Evolutionary conservation across 192 early-diverging fungal genomes (phyloP).

Genomic region (Phycomyces nitens): DNA sequence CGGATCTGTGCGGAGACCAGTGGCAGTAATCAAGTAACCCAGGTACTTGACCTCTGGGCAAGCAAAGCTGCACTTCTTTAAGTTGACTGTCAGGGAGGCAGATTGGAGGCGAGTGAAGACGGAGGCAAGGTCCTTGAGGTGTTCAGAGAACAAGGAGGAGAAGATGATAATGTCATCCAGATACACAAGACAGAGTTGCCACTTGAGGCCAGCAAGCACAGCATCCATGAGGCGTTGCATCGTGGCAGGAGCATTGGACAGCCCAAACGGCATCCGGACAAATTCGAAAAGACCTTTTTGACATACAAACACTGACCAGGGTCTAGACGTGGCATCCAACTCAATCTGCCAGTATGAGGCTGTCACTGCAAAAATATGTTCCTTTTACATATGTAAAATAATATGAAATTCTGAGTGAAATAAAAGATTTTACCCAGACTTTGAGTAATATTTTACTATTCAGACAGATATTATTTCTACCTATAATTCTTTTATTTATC

Average conservation of each 20-base stretch:
- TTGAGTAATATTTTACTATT: too few relatives aligned
- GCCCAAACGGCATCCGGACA: constrained; percentile 56
- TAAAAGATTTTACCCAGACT: too few relatives aligned
- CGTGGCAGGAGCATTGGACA: constrained; percentile 55
- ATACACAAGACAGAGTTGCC: constrained; percentile 27
- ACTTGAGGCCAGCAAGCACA: constrained; percentile 35
- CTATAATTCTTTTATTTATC: too few relatives aligned
- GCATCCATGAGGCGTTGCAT: constrained; percentile 47
- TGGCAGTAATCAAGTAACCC: too few relatives aligned
- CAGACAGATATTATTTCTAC: too few relatives aligned
- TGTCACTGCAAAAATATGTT: too few relatives aligned
- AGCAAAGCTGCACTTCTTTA: background rate
- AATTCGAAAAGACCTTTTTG: constrained; percentile 47
- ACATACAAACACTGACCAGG: constrained; percentile 33
- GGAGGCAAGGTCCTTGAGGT: background rate
- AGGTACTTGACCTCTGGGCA: background rate
- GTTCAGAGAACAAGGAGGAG: constrained; percentile 21
- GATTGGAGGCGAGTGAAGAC: background rate
- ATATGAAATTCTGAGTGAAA: too few relatives aligned
- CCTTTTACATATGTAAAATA: too few relatives aligned
- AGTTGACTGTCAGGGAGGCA: background rate
- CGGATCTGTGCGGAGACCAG: too few relatives aligned
- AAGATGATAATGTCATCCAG: constrained; percentile 42
- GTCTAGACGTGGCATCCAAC: background rate
- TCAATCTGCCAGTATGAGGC: constrained; percentile 12